Evolutionary conservation across 2,329 filamentous ascomycete species (phyloP).

Genomic region (Cordyceps pruinosa): DNA sequence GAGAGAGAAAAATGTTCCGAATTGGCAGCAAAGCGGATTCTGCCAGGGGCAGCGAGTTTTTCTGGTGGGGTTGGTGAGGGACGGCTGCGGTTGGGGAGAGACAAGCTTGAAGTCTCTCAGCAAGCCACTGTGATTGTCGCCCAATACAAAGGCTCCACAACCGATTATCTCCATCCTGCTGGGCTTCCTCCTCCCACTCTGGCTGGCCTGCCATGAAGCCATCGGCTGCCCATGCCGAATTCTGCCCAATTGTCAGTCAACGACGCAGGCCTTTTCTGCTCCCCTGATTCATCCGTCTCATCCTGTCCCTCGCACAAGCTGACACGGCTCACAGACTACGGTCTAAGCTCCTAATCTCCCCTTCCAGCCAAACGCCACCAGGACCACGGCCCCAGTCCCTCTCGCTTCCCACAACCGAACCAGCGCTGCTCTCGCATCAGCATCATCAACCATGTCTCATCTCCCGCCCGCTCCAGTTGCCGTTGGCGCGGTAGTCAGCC

Average conservation of each 20-base stretch:
- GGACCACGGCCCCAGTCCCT: background rate
- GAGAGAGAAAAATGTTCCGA: background rate
- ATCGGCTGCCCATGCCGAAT: background rate
- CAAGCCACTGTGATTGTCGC: background rate
- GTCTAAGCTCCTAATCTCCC: background rate
- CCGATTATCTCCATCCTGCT: background rate
- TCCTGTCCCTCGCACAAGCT: background rate
- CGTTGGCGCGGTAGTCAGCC: conserved; percentile 3
- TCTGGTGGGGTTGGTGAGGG: conserved; percentile 8
- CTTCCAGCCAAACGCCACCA: conserved; percentile 5
- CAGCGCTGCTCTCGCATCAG: background rate
- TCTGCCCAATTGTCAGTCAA: background rate
- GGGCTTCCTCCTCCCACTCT: background rate
- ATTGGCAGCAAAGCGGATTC: conserved; percentile 9
- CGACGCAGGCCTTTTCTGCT: background rate
- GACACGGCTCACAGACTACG: background rate
- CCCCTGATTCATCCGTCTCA: too few species aligned
- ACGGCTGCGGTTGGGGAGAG: background rate
- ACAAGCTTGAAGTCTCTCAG: background rate
- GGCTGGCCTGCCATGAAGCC: background rate
- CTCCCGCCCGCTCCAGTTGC: background rate
- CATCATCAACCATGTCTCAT: background rate
- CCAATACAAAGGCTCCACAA: background rate
- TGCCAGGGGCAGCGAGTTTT: conserved; percentile 7
- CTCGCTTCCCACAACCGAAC: background rate